Base-by-base conservation (phyloP, 208 protist genomes). In the Acanthamoeba royreba region DNA sequence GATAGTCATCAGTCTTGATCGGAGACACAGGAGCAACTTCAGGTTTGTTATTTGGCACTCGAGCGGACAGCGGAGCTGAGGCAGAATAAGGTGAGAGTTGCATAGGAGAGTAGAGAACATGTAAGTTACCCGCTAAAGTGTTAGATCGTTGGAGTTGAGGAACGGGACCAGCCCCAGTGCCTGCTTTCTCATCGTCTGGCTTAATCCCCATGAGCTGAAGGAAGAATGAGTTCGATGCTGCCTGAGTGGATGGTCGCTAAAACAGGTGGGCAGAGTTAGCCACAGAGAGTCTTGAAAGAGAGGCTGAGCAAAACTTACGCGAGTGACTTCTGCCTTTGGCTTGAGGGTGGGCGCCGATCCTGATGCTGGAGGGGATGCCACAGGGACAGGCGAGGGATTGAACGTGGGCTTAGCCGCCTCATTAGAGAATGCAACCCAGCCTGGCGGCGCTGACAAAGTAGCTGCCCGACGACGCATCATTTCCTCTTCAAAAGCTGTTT, bases 141-240 rank as follows among this genome's bases (percentile, higher is more conserved):
- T 74, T 74, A 38, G 63, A 28, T 31, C 63, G 63, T 5, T 11
- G 38, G 22, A 74, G 33, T 31, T 9, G 5, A 11, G 63, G 63
- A 25, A 9, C 49, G 9, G 13, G 13, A 19, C 49, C 49, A 55
- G 49, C 19, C 9, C 63, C 11, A 31, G 63, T 22, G 22, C 35
- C 2, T 22, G 63, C 3, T 43, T 3, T 38, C 13, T 0, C 19
- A 0, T 74, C 35, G 1, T 43, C 33, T 38, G 63, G 33, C 33
- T 74, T 74, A 38, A 88, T 28, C 3, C 79, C 79, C 79, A 88
- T 88, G 19, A 88, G 79, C 52, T 88, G 79, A 3, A 88, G 79
- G 79, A 88, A 88, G 46, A 88, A 88, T 4, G 79, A 88, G 40
- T 88, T 88, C 13, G 63, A 74, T 4, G 63, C 63, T 4, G 63